Base-by-base conservation (phyloP, 2,329 filamentous ascomycete species). In the Emmonsiellopsis sp. region DNA sequence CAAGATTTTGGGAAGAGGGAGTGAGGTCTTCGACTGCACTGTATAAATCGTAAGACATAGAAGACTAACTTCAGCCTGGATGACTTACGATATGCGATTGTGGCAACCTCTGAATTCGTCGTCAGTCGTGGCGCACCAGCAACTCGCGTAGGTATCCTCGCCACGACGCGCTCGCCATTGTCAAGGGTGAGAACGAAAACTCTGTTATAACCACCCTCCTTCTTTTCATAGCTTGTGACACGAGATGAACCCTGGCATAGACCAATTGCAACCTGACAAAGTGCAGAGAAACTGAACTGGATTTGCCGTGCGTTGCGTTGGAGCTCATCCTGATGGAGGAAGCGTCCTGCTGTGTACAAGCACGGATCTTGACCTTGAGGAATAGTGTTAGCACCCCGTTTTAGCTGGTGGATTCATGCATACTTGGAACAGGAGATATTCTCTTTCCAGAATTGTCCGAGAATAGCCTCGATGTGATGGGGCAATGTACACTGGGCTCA, bases 61-160 rank as follows among this genome's bases (percentile, higher is more conserved):
- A n/a, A n/a, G n/a, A n/a, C n/a, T n/a, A n/a, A n/a, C n/a, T n/a
- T n/a, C n/a, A n/a, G n/a, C n/a, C n/a, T n/a, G n/a, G n/a, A n/a
- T n/a, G n/a, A 44, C 51, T 20, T 52, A 57, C 49, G 40, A 49
- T 56, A 58, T 5, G 16, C 13, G 9, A 54, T 50, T 0, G 62
- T 63, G 26, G 62, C 61, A 11, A 67, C 61, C 47, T 67, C 60
- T 43, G 59, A 65, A 1, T 63, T 62, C 5, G 63, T 66, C 31
- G 57, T 63, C 42, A 63, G 62, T 55, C 53, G 54, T 53, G 59
- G 54, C 42, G 60, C 61, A 13, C 65, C 63, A 31, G 63, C 59
- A 55, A 66, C 61, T 2, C 56, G 59, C 34, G 60, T 66, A 2
- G 65, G 63, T 55, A 67, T 64, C 46, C 62, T 63, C 13, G 63